Base-by-base conservation (phyloP, 2,329 filamentous ascomycete genomes). In the Stenocarpella maydis region DNA sequence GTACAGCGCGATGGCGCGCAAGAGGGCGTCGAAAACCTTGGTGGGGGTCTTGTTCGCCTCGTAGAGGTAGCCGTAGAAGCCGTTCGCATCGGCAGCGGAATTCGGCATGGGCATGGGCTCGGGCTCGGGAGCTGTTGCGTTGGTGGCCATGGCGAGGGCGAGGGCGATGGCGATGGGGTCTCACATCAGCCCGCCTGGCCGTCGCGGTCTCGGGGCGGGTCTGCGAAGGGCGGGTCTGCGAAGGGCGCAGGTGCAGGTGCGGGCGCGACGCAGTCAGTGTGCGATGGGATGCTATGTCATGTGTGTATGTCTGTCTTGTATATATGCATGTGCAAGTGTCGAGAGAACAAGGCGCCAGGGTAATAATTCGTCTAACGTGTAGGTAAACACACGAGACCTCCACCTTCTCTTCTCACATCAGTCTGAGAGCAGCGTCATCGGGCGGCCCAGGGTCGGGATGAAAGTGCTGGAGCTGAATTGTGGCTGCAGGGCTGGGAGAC, bases 21-120 rank as follows among this genome's bases (percentile, higher is more conserved):
- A 84, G 39, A 95, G 82, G 67, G 90, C 88, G 78, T 92, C 87
- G 34, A 95, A 85, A 53, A 90, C 78, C 65, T 87, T 86, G 4
- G 91, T 90, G 6, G 92, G 88, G 58, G 86, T 87, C 79, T 93
- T 93, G 78, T 92, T 85, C 43, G 82, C 80, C 73, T 89, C 86
- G 75, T 92, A 92, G 75, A 95, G 84, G 77, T 91, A 90, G 60
- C 88, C 87, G 81, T 92, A 93, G 73, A 82, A 86, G 61, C 75
- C 69, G 60, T 78, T 80, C n/a, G 72, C 75, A 66, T 75, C 72
- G 5, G 71, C 69, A 61, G 39, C 34, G 7, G 52, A 19, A 9
- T 67, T 55, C 12, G 64, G 43, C 37, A 9, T 49, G 21, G 69
- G 43, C 24, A 8, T 55, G 15, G 69, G 43, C 24, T 47, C 61